Evolutionary conservation across 2,329 filamentous ascomycete species (phyloP), one percentile per base, ranked within the genome.

Genomic region (Phyllosticta citriasiana): DNA sequence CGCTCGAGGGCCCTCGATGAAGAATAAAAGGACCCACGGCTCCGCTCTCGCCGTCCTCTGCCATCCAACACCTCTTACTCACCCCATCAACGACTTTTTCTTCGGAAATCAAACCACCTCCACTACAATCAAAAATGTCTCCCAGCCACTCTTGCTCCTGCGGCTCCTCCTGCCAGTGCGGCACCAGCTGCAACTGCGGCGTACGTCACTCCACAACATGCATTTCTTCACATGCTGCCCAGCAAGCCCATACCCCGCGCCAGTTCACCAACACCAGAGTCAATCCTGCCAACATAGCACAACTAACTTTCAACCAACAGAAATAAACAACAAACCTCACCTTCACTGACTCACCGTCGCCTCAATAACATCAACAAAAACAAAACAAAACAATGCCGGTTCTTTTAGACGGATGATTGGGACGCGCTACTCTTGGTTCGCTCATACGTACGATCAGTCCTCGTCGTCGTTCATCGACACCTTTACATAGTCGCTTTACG

Each of bases 131-230:
- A 63, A 25, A 5, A 16, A 64, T 63, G 63, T 61, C 62, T 30
- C 27, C 27, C 56, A 62, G 64, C 55, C 63, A 63, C 59, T 54
- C 54, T 30, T 65, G 63, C 59, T 62, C 59, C 55, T 63, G 63
- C 62, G 59, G 64, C 27, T 66, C 65, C 61, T 64, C 55, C 63
- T 69, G 67, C 61, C 63, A 60, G 12, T 64, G 63, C 57, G 67
- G 67, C 57, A 60, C 62, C 47, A 67, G 64, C 63, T 58, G 57
- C 57, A 62, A 61, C 61, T 69, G 67, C 60, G 66, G 66, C 50
- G 66, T 67, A 62, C 56, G 67, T 63, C 10, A 53, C 53, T 30
- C 40, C 19, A 16, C 22, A 12, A 22, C n/a, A 52, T 26, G 54
- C 33, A 33, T 16, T 30, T 63, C 54, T 25, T 30, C 14, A 50